Evolutionary conservation across 1,284 basidiomycete genomes (phyloP).

Genomic region (Heterobasidion annosum): DNA sequence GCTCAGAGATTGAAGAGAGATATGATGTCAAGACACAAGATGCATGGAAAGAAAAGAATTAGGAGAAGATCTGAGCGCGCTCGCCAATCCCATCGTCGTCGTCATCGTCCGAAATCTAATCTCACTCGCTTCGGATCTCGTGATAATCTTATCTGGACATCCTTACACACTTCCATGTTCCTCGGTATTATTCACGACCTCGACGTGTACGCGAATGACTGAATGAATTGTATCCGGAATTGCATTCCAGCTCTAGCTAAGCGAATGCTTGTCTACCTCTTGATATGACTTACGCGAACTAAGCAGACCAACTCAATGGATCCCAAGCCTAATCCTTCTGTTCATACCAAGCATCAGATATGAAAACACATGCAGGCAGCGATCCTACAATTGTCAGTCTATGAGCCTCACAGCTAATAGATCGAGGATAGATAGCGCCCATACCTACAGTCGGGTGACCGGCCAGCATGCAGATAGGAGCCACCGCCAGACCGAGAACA

Average conservation of each 20-base stretch:
- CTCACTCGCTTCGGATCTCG: background rate
- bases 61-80: too few species aligned
- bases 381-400: too few species aligned
- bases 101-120: background rate
- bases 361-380: background rate
- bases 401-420: background rate
- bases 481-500: background rate
- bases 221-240: too few species aligned
- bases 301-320: background rate
- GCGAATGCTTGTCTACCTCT: too few species aligned
- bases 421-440: conserved; percentile 1
- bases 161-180: background rate
- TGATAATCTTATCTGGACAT: background rate
- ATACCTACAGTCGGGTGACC: background rate
- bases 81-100: background rate
- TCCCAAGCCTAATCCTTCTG: background rate
- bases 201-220: background rate
- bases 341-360: background rate
- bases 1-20: background rate
- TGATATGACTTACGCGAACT: too few species aligned
- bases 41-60: too few species aligned
- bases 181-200: background rate
- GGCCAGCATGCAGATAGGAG: background rate
- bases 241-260: too few species aligned
- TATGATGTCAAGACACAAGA: background rate